Base-by-base conservation (phyloP, 2,329 filamentous ascomycete species). In the Dactylonectria estremocensis region DNA sequence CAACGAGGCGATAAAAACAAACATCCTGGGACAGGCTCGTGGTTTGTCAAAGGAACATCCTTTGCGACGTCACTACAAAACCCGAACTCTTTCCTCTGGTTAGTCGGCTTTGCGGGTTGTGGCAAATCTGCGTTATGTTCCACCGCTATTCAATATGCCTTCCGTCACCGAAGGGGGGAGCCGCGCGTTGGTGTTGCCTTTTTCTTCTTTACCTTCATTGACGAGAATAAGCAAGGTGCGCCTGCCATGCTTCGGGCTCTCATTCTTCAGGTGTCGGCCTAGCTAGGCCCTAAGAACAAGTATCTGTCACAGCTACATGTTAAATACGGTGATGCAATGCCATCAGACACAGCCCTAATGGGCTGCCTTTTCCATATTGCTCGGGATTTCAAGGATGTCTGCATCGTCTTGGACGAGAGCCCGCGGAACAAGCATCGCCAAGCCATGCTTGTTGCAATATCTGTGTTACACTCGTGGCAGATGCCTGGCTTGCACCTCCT, bases 131-230 rank as follows among this genome's bases (percentile, higher is more conserved):
- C 83, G 0, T 67, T 84, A 9, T 80, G 75, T 50, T 82, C 77
- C 10, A 82, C 80, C 1, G 72, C 77, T 9, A 79, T 83, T 48
- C 78, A 81, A 46, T 63, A 78, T 48, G 50, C 74, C 1, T 69
- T 67, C 20, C 66, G 69, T 11, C 66, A 74, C 54, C 70, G 59
- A 5, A 65, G 48, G 13, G 73, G 67, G 10, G 73, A 73, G 16
- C 66, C 70, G 8, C 54, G 60, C 5, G 71, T 76, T 11, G 79
- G 75, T 0, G 54, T 83, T 13, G 78, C 75, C 1, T 82, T 79
- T 66, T 84, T 84, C 69, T 84, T 79, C 71, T 84, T 84, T 56
- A 77, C 79, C 3, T 83, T 82, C 67, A 79, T 77, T 49, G 80
- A 83, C 52, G 33, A 69, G 1, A 50, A 43, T 9, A 83, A 83